Base-by-base conservation (phyloP, 345 rosid species). In the Brassica nigra region DNA sequence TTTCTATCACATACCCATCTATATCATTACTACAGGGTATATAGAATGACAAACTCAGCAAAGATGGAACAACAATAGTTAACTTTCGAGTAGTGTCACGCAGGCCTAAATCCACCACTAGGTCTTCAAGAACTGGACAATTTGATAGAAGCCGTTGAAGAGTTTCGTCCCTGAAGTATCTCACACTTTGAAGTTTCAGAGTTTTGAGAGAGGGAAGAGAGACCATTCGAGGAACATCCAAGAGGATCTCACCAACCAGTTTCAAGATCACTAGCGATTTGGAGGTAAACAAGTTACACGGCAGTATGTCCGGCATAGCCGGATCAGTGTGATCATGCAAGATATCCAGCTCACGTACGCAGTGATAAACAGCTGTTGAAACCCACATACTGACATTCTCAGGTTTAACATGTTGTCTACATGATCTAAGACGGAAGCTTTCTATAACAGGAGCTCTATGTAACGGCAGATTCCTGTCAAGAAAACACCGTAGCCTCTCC, bases 51-150 rank as follows among this genome's bases (percentile, higher is more conserved):
- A 73, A 73, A 28, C 27, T 39, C 68, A 5, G 30, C 76, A 73
- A 73, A 42, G 68, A 42, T 39, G 76, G 77, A 11, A 31, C 33
- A 63, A 12, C 49, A 31, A 74, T n/a, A 6, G 34, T 47, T 20
- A 63, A 33, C 62, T 47, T 47, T 7, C n/a, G 0, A 14, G 3
- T 74, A 31, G 0, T 1, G n/a, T 0, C 8, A 1, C 1, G 0
- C 0, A 1, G 4, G 30, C 0, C 0, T 4, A 47, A 47, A 3
- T 3, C 0, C 62, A 74, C 8, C 58, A 5, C 8, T 20, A 52
- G 20, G 15, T 52, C 58, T 52, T 15, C 20, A 15, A 52, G 34
- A 23, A 59, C 9, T 3, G 64, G 33, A n/a, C 64, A 59, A 4
- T 4, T 23, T 1, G 63, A 59, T 23, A 59, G 31, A 23, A 59